Base-by-base conservation (phyloP, 768 basidiomycete species). In the Leucogyrophana mollusca region DNA sequence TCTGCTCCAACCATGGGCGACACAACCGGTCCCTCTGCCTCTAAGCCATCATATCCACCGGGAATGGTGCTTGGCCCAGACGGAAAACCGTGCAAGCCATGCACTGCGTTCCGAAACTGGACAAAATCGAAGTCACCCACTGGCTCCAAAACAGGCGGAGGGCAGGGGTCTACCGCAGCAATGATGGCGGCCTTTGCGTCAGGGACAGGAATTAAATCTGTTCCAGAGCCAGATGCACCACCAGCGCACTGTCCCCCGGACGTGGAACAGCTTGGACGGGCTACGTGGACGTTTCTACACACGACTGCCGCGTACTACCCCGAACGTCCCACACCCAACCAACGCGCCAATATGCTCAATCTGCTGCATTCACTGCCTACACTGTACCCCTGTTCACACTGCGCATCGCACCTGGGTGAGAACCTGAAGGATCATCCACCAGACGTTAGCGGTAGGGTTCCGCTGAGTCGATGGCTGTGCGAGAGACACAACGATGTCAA, bases 271-370 rank as follows among this genome's bases (percentile, higher is more conserved):
- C 84, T 98, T 40, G 95, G 95, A 2, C 82, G 83, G 40, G 87
- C 94, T 36, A 95, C 95, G 2, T 97, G 95, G 95, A 87, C 93
- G 13, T 98, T 98, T 77, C 74, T 98, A 24, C 95, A 97, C 60
- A 85, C 93, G 8, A 87, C 95, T 4, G 94, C 94, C 0, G 92
- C 95, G 17, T 96, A 97, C 67, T 98, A 94, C 68, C 94, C 95
- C 21, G 81, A 85, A n/a, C 67, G 71, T 13, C 91, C 95, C 1
- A 80, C 85, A 0, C 73, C 82, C 1, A 69, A 71, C 5, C 91
- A 95, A 56, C 85, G 88, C 47, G 76, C 81, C 22, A 83, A 89
- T 53, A 97, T 97, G 94, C 71, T 90, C 25, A 73, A 77, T 56
- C 75, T 98, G 20, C 68, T 98, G 11, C 77, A 78, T 40, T 77